These are phyloP conservation scores for Kazachstania africana DNA, from an alignment of 805 yeast genomes.

Conservation along the genomic window DNA sequence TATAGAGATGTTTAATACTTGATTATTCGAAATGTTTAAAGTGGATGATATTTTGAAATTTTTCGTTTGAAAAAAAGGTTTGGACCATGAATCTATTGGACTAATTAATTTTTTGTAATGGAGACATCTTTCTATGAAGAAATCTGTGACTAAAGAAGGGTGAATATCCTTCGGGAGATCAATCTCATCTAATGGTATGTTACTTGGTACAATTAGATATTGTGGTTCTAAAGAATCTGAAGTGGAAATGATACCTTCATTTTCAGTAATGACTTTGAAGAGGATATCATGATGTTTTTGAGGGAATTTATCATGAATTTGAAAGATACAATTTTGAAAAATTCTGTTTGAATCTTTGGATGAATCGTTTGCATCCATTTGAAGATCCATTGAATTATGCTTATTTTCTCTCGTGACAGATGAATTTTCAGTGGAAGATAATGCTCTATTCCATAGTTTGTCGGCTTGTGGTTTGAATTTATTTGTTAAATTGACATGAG, in stretches of 20 bases:
- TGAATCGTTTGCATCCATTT: no score
- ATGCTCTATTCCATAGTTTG: constrained; percentile 20
- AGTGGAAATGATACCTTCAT: constrained; percentile 12
- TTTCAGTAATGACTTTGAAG: constrained; percentile 13
- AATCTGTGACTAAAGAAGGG: constrained; percentile 47
- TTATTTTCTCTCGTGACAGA: neutral
- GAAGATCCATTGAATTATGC: neutral
- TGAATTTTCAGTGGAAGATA: neutral
- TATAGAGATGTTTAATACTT: constrained; percentile 32
- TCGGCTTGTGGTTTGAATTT: constrained; percentile 21
- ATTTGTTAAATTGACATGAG: constrained; percentile 3
- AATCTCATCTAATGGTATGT: constrained; percentile 7
- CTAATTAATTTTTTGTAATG: constrained; percentile 37
- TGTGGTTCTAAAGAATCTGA: neutral
- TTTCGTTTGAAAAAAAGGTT: constrained; percentile 31
- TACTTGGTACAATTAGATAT: constrained; percentile 17
- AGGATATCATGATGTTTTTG: constrained; percentile 12
- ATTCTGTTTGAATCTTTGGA: constrained; percentile 1
- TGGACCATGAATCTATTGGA: constrained; percentile 51
- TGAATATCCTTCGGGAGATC: constrained; percentile 1
- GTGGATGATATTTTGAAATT: constrained; percentile 22
- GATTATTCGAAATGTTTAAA: constrained; percentile 3
- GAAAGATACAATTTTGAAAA: constrained; percentile 10
- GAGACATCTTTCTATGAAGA: constrained; percentile 68
- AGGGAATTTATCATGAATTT: constrained; percentile 10